Conservation (phyloP, 2,329 filamentous ascomycete species). For the Colletotrichum ledebouriae region DNA sequence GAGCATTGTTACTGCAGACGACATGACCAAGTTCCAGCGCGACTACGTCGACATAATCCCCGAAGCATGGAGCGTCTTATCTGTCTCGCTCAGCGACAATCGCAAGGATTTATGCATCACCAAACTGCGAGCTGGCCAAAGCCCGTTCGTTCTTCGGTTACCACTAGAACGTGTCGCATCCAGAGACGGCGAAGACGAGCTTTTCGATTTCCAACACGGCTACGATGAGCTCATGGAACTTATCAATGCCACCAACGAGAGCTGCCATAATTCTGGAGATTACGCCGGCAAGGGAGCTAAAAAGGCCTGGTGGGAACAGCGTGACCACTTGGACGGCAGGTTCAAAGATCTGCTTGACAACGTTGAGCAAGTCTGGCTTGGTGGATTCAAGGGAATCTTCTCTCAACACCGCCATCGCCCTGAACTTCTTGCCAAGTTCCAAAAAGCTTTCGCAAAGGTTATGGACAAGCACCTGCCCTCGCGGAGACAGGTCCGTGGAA, state of each 20-base stretch:
- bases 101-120: slow-evolving; percentile 89
- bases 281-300: slow-evolving; percentile 82
- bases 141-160: slow-evolving; percentile 87
- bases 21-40: slow-evolving; percentile 77
- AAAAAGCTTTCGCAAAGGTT: slow-evolving; percentile 81
- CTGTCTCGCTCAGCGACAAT: slow-evolving; percentile 85
- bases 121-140: slow-evolving; percentile 80
- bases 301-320: slow-evolving; percentile 89
- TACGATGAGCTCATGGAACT: slow-evolving; percentile 86
- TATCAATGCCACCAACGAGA: slow-evolving; percentile 84
- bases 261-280: slow-evolving; percentile 78
- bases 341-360: slow-evolving; percentile 84
- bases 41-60: slow-evolving; percentile 91
- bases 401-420: slow-evolving; percentile 76
- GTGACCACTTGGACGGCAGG: slow-evolving; percentile 82
- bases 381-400: slow-evolving; percentile 95
- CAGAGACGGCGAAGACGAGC: slow-evolving; percentile 81
- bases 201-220: slow-evolving; percentile 87
- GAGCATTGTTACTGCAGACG: slow-evolving; percentile 62
- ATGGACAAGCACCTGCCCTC: slow-evolving; percentile 90
- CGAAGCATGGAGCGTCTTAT: slow-evolving; percentile 85
- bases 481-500: slow-evolving; percentile 72
- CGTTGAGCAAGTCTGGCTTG: slow-evolving; percentile 94
- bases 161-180: slow-evolving; percentile 87
- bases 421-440: slow-evolving; percentile 79